Conservation (phyloP, 805 yeast species). For the Saccharomycopsis malanga region DNA sequence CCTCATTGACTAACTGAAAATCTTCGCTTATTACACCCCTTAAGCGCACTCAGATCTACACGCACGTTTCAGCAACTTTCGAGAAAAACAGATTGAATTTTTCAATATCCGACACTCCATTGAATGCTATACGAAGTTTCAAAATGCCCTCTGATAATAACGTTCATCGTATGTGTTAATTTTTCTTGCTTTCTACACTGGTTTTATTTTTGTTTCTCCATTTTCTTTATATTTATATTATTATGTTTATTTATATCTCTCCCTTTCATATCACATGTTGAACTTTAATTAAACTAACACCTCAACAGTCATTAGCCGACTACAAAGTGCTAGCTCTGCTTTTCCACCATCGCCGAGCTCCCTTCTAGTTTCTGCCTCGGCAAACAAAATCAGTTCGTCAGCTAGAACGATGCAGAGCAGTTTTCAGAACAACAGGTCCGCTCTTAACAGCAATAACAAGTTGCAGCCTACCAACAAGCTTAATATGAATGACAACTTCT, state of each 20-base stretch:
- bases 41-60: too few relatives aligned
- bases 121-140: too few relatives aligned
- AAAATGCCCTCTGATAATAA: too few relatives aligned
- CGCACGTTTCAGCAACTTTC: too few relatives aligned
- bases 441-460: neutral
- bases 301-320: neutral
- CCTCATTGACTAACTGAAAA: too few relatives aligned
- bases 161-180: neutral
- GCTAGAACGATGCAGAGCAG: neutral
- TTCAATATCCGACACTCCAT: too few relatives aligned
- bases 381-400: neutral
- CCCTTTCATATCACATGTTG: neutral
- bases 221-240: too few relatives aligned
- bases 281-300: neutral
- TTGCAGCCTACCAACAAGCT: neutral
- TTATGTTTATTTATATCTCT: neutral
- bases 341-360: neutral
- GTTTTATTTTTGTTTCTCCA: too few relatives aligned
- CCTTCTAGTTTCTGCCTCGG: neutral
- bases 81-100: too few relatives aligned
- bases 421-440: neutral
- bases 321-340: neutral
- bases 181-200: neutral
- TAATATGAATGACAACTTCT: neutral
- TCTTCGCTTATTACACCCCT: too few relatives aligned